These are phyloP conservation scores for Xylariaceae sp. DNA, from an alignment of 2,329 filamentous ascomycete genomes.

Conservation along the genomic window DNA sequence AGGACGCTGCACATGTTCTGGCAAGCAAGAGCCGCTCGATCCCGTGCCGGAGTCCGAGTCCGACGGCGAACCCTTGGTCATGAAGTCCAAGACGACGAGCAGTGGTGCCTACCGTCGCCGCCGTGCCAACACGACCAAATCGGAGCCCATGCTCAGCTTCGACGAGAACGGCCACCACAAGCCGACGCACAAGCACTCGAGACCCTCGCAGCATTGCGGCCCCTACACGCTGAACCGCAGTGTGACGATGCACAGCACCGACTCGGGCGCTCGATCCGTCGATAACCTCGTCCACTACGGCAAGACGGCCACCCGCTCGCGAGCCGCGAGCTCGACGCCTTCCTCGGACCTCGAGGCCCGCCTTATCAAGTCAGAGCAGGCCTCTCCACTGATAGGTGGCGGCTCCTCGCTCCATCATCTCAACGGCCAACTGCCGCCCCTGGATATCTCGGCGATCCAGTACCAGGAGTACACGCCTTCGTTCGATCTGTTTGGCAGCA, in stretches of 20 bases:
- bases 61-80: slow-evolving; percentile 41
- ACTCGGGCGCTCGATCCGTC: slow-evolving; percentile 43
- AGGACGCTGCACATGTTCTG: slow-evolving; percentile 58
- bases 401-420: slow-evolving; percentile 47
- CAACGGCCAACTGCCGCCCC: slow-evolving; percentile 48
- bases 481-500: slow-evolving; percentile 49
- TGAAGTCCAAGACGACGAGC: slow-evolving; percentile 37
- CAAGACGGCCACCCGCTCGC: slow-evolving; percentile 35
- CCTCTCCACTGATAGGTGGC: slow-evolving; percentile 52
- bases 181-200: slow-evolving; percentile 55
- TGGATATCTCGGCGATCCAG: slow-evolving; percentile 54
- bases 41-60: slow-evolving; percentile 61
- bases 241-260: slow-evolving; percentile 38
- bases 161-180: slow-evolving; percentile 62
- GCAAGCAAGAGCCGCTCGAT: slow-evolving; percentile 61
- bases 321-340: slow-evolving; percentile 32
- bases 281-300: slow-evolving; percentile 41
- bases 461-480: slow-evolving; percentile 46
- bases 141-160: slow-evolving; percentile 54
- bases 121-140: slow-evolving; percentile 57
- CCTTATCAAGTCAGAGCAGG: slow-evolving; percentile 55
- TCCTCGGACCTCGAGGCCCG: slow-evolving; percentile 44
- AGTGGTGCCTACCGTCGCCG: slow-evolving; percentile 41
- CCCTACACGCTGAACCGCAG: slow-evolving; percentile 57
- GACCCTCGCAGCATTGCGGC: slow-evolving; percentile 55